Percentiles rank a stretch among this genome's conserved stretches.
These are phyloP conservation scores for Aspergillus diversus DNA, from an alignment of 495 filamentous ascomycete species.

Conservation along the genomic window DNA sequence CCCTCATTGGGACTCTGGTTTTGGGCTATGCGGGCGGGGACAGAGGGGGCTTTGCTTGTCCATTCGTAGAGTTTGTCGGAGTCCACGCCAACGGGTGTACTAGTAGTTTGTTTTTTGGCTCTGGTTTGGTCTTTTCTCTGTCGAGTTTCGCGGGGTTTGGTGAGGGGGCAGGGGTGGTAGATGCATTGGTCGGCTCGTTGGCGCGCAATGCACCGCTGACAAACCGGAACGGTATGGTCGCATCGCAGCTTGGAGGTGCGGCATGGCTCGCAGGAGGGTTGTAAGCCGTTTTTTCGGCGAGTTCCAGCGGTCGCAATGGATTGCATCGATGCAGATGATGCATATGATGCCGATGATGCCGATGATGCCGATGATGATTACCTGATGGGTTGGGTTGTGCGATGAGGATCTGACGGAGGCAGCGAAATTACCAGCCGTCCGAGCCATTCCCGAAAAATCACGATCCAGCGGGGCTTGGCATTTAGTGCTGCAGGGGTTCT, in stretches of 20 bases:
- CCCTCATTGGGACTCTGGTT: background rate
- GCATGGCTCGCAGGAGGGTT: slow-evolving; percentile 53
- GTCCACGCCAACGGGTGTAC: background rate
- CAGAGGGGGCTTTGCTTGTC: background rate
- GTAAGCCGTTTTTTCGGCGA: slow-evolving; percentile 47
- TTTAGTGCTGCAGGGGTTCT: too few relatives aligned
- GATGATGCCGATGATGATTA: too few relatives aligned
- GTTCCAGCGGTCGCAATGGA: background rate
- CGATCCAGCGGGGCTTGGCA: too few relatives aligned
- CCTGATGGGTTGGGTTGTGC: too few relatives aligned
- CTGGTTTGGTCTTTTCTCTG: background rate
- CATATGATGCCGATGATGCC: too few relatives aligned
- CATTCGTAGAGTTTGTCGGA: background rate
- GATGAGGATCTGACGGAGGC: too few relatives aligned
- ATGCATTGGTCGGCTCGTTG: slow-evolving; percentile 3
- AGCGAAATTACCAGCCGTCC: too few relatives aligned
- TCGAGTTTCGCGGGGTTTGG: slow-evolving; percentile 3
- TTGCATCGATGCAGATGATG: too few relatives aligned
- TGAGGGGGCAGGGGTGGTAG: slow-evolving; percentile 45
- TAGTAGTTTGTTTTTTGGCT: background rate
- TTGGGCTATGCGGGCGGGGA: background rate
- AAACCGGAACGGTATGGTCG: slow-evolving; percentile 40
- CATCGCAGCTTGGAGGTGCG: slow-evolving; percentile 51
- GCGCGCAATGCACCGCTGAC: slow-evolving; percentile 9
- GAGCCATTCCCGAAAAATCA: too few relatives aligned